Percentiles rank a stretch among this genome's conserved stretches.
These are phyloP conservation scores for Backusella psychrophila DNA, from an alignment of 192 early-diverging fungal genomes.

Conservation along the genomic window DNA sequence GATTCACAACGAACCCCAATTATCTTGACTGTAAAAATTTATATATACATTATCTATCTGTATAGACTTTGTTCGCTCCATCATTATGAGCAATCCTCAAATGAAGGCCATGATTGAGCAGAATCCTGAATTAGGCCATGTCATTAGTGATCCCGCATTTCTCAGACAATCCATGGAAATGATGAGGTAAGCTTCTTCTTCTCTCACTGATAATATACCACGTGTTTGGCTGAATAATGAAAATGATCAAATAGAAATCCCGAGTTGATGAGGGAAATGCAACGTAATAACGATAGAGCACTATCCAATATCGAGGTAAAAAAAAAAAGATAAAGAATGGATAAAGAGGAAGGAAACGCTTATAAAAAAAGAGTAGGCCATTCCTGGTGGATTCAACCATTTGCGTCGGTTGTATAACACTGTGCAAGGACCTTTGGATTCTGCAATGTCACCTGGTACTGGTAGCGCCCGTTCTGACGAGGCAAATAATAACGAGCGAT, in stretches of 20 bases:
- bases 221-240: background rate
- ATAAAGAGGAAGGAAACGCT: no score
- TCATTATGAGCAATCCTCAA: constrained; percentile 62
- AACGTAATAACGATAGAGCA: constrained; percentile 63
- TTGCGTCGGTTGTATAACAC: constrained; percentile 56
- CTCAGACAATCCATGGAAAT: constrained; percentile 53
- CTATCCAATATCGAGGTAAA: constrained; percentile 58
- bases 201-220: background rate
- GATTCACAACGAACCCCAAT: background rate
- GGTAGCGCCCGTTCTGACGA: constrained; percentile 41
- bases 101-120: constrained; percentile 56
- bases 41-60: background rate
- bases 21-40: background rate
- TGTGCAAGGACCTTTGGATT: constrained; percentile 56
- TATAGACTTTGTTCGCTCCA: constrained; percentile 53
- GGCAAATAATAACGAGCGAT: constrained; percentile 40
- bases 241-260: constrained; percentile 44
- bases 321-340: background rate
- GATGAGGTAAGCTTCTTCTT: constrained; percentile 33
- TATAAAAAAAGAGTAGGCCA: constrained; percentile 27
- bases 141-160: constrained; percentile 60
- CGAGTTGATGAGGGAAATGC: constrained; percentile 58
- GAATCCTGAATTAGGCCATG: constrained; percentile 62
- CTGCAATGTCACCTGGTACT: constrained; percentile 40
- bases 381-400: constrained; percentile 67